Evolutionary conservation across 345 rosid genomes (phyloP).

Genomic region (Eucalyptus melliodora): DNA sequence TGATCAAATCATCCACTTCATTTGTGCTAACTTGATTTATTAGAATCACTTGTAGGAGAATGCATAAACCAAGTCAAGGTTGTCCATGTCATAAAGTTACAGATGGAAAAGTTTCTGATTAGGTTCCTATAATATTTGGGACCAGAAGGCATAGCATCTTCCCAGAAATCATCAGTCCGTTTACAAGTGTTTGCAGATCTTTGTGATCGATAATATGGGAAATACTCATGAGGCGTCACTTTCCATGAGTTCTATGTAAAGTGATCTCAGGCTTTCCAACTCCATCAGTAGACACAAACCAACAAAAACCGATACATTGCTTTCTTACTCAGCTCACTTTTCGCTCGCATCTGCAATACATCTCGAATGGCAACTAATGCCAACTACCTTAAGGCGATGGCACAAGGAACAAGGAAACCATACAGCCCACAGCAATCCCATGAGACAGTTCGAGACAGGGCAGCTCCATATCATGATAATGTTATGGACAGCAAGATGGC

Average conservation of each 20-base stretch:
- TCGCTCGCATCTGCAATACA: neutral
- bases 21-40: neutral
- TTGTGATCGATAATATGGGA: neutral
- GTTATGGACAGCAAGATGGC: neutral
- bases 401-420: neutral
- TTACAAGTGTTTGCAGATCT: neutral
- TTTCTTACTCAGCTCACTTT: neutral
- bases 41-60: no score
- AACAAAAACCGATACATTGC: neutral
- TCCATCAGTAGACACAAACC: neutral
- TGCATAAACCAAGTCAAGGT: no score
- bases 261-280: neutral
- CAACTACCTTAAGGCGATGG: neutral
- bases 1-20: neutral
- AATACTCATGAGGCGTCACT: neutral
- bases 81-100: no score
- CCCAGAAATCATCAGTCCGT: neutral
- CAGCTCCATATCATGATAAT: neutral
- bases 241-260: neutral
- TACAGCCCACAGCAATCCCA: neutral
- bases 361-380: neutral
- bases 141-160: neutral
- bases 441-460: neutral
- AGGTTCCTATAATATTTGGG: neutral
- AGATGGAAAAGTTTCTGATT: neutral